Base-by-base conservation (phyloP, 2,329 filamentous ascomycete species). In the Alternaria hordeiaustralica region DNA sequence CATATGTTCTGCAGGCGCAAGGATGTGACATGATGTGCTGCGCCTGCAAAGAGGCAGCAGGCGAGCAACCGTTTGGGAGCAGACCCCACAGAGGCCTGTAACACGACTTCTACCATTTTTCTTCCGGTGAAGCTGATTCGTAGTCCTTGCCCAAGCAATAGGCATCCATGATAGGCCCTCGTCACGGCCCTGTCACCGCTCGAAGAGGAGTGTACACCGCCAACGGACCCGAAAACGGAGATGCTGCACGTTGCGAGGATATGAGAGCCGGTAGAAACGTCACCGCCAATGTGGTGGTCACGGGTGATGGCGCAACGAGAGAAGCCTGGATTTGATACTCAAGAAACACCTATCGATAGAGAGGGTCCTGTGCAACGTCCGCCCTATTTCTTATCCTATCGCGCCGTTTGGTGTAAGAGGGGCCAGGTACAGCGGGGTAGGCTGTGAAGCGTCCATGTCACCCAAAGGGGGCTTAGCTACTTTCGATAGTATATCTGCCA, bases 401-500 rank as follows among this genome's bases (percentile, higher is more conserved):
- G 12, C 15, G 28, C 26, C 41, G 49, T 11, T 15, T 9, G 4
- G 55, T 55, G 6, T 33, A 47, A 44, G 26, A 46, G 15, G 23
- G 43, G 20, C n/a, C 43, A 43, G 28, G 12, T 51, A n/a, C 28
- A 23, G 36, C 43, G 25, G 26, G 8, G 53, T 43, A 20, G 44
- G 26, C 26, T 45, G 49, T 64, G 62, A 33, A 59, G 36, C 54
- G 18, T 45, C 21, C 28, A 54, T 51, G 44, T 51, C 33, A 41
- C 36, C 20, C 20, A 33, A 21, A 36, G n/a, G 58, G 36, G 49
- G 5, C 15, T n/a, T 25, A 43, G 5, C 54, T 72, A 83, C 69
- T 84, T 84, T 51, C 83, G 79, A 71, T 84, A 84, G 69, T 83
- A 84, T 60, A 84, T 81, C 82, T 84, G 69, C 30, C 60, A 46